Percentiles rank a stretch among this genome's conserved stretches.
Conservation (phyloP, 768 basidiomycete species). For the Dendrothele bispora region DNA sequence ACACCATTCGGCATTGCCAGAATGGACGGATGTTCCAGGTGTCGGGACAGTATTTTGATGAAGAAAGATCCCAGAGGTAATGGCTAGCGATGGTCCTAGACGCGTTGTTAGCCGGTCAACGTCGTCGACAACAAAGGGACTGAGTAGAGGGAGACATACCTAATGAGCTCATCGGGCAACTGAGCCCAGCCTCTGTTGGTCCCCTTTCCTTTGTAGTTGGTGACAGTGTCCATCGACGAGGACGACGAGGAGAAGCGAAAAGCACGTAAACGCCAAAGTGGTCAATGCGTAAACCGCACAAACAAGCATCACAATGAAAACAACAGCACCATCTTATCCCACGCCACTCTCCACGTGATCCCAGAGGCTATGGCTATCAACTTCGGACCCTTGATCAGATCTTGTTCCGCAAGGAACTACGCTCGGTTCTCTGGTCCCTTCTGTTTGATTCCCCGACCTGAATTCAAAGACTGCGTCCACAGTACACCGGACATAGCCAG, state of each 20-base stretch:
- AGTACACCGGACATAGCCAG: too few species aligned
- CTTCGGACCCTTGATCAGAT: too few species aligned
- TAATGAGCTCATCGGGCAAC: constrained; percentile 4
- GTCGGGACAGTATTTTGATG: constrained; percentile 4
- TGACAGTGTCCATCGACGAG: background rate
- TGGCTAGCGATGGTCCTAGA: constrained; percentile 1
- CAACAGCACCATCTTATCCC: too few species aligned
- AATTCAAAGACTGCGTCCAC: too few species aligned
- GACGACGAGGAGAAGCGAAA: too few species aligned
- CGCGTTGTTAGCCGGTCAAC: background rate
- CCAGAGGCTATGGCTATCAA: too few species aligned
- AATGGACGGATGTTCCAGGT: constrained; percentile 33
- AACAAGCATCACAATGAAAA: too few species aligned
- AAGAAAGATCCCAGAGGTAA: constrained; percentile 5
- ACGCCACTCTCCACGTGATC: too few species aligned
- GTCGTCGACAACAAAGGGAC: background rate
- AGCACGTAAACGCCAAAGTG: constrained; percentile 9
- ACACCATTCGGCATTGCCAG: constrained; percentile 66
- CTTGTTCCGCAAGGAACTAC: too few species aligned
- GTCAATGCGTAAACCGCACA: constrained; percentile 6
- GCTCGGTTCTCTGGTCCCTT: too few species aligned
- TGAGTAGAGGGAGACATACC: background rate
- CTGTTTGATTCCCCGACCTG: too few species aligned
- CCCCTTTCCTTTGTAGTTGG: constrained; percentile 2
- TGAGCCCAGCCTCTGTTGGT: constrained; percentile 6